Evolutionary conservation across 306 rosid genomes (phyloP), one percentile per base, ranked within the genome.

Genomic region (Alnus glutinosa): DNA sequence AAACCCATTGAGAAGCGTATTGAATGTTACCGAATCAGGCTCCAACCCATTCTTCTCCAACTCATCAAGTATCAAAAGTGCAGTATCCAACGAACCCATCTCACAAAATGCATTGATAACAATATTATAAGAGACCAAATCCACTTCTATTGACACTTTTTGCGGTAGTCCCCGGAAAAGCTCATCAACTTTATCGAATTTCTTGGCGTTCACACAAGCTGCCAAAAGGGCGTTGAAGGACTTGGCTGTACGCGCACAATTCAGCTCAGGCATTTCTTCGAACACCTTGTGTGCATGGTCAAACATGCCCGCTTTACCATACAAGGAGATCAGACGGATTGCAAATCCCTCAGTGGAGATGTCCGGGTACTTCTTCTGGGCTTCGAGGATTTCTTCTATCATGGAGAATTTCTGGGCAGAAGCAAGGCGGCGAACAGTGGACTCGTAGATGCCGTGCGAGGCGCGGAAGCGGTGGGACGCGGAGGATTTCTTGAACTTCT

Each of bases 181-280:
- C 70, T 71, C 82, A 3, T 70, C 70, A 55, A 76, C 86, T 48
- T 68, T 59, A 75, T 80, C 86, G 46, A 59, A 84, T 9, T 80
- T 57, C 74, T 86, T 78, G 28, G 90, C 51, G 2, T 75, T 49
- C 50, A 80, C 64, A 70, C 75, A 77, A 12, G 88, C 86, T 7
- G 76, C 63, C 34, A 89, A 16, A 34, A 89, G 88, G 2, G 87
- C 77, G 51, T 78, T 79, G 81, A 86, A 80, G 7, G 92, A 84
- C 37, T 32, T 66, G 7, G 61, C 59, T 11, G 85, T 80, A 30
- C 88, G 84, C 44, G 32, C 39, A 52, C 88, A 86, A 0, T 84
- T 81, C 34, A 86, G 75, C 42, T 63, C 75, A 12, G 88, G 90
- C 90, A 89, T 82, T 82, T 89, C 77, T 36, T 89, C 88, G 67